Evolutionary conservation across 2,329 filamentous ascomycete species (phyloP).

Genomic region (Balansia obtecta): DNA sequence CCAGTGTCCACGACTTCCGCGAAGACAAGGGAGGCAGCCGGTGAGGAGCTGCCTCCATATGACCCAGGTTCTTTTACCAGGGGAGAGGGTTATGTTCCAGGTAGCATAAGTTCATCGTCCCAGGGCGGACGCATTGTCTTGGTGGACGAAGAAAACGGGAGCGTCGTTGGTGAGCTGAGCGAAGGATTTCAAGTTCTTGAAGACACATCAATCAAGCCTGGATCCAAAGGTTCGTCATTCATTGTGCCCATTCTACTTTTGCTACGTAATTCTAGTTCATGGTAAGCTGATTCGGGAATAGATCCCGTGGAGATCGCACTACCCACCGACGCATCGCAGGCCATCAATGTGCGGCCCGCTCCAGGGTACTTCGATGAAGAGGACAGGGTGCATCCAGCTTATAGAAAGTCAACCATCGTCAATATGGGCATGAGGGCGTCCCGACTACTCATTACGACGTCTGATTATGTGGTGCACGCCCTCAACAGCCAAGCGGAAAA

Average conservation of each 20-base stretch:
- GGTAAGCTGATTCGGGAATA: constrained; percentile 6
- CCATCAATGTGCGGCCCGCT: constrained; percentile 53
- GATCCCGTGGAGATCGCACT: constrained; percentile 73
- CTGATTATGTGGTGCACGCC: constrained; percentile 64
- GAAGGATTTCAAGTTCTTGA: constrained; percentile 74
- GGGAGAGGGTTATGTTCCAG: constrained; percentile 63
- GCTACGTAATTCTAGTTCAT: no score
- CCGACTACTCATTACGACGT: constrained; percentile 81
- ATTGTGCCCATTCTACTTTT: not conserved
- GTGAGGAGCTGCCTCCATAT: constrained; percentile 48
- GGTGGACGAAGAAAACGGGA: constrained; percentile 90
- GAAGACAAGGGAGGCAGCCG: constrained; percentile 28
- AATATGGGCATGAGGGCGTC: constrained; percentile 80
- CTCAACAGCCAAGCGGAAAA: constrained; percentile 65
- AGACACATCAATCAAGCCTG: constrained; percentile 60
- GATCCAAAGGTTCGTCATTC: constrained; percentile 65
- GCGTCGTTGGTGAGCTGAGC: constrained; percentile 82
- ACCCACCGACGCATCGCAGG: constrained; percentile 51
- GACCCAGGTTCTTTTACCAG: constrained; percentile 72
- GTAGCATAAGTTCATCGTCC: constrained; percentile 39
- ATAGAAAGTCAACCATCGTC: constrained; percentile 75
- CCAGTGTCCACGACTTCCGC: constrained; percentile 13
- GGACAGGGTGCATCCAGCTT: constrained; percentile 63
- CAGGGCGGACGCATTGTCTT: constrained; percentile 74
- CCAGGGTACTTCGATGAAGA: constrained; percentile 47